Percentiles rank a stretch among this genome's conserved stretches.
phyloP scores from a whole-genome alignment of 2,329 filamentous ascomycete genomes.

The Cucurbitaria berberidis region DNA sequence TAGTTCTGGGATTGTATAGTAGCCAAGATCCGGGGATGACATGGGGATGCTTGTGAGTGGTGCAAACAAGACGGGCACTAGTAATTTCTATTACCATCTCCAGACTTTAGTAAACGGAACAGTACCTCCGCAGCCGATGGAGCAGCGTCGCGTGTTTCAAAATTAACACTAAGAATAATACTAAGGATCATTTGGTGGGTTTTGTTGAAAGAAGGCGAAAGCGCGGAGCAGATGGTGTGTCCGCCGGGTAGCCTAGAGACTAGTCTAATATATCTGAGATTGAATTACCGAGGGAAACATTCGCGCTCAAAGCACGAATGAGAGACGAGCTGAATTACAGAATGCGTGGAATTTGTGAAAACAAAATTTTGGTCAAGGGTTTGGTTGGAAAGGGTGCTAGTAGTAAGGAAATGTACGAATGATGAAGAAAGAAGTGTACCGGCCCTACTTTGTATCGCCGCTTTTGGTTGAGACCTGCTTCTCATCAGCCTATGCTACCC shows the following conservation, averaged over 20 bases:
- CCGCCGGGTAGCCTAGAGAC: neutral
- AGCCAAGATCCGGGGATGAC: constrained; percentile 7
- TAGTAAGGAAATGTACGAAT: too few relatives aligned
- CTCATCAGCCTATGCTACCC: neutral
- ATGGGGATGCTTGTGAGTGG: constrained; percentile 1
- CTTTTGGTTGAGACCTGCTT: too few relatives aligned
- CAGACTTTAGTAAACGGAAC: constrained; percentile 2
- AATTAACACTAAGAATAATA: neutral
- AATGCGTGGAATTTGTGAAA: neutral
- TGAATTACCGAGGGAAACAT: neutral
- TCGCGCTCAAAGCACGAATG: neutral
- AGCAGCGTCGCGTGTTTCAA: neutral
- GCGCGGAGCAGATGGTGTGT: neutral
- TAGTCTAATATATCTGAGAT: neutral
- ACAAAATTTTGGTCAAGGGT: too few relatives aligned
- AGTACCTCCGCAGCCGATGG: neutral
- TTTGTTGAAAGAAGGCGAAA: neutral
- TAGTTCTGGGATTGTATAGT: constrained; percentile 16
- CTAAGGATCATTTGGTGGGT: neutral
- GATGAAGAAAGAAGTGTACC: too few relatives aligned
- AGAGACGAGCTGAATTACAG: neutral
- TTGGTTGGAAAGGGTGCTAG: too few relatives aligned
- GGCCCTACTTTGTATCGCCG: too few relatives aligned
- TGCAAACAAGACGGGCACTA: constrained; percentile 1
- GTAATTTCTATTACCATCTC: constrained; percentile 3